Evolutionary conservation across 805 yeast species (phyloP).

Genomic region (Allodekkera sacchari): DNA sequence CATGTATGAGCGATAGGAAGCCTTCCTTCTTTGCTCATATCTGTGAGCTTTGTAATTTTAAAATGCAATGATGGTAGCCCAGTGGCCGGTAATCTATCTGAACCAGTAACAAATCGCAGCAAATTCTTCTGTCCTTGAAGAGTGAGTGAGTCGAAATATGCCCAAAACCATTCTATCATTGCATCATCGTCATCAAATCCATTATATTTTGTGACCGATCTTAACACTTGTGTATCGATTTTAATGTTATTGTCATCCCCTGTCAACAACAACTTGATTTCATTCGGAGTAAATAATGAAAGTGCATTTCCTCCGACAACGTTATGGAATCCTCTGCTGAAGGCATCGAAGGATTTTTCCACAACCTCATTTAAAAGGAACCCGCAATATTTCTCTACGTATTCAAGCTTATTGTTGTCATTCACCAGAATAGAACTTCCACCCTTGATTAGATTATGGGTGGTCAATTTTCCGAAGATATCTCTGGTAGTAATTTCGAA

Average conservation of each 20-base stretch:
- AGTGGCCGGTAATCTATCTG: slow-evolving; percentile 88
- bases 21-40: slow-evolving; percentile 22
- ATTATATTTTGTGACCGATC: slow-evolving; percentile 63
- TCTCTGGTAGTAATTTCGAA: slow-evolving; percentile 59
- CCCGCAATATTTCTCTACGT: slow-evolving; percentile 53
- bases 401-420: slow-evolving; percentile 45
- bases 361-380: slow-evolving; percentile 54
- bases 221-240: slow-evolving; percentile 57
- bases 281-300: slow-evolving; percentile 73
- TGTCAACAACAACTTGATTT: slow-evolving; percentile 67
- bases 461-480: slow-evolving; percentile 33
- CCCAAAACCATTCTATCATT: slow-evolving; percentile 83
- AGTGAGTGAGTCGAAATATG: slow-evolving; percentile 43
- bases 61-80: slow-evolving; percentile 74
- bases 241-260: slow-evolving; percentile 52
- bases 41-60: slow-evolving; percentile 45
- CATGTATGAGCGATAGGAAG: slow-evolving; percentile 91
- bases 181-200: slow-evolving; percentile 44
- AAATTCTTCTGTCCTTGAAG: slow-evolving; percentile 50
- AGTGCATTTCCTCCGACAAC: slow-evolving; percentile 79
- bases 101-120: slow-evolving; percentile 76
- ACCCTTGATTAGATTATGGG: slow-evolving; percentile 44
- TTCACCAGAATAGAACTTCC: slow-evolving; percentile 56
- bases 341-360: slow-evolving; percentile 42
- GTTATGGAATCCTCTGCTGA: slow-evolving; percentile 60